Evolutionary conservation across 768 basidiomycete species (phyloP), one percentile per base, ranked within the genome.

Genomic region (Pleurotus ostreatus): DNA sequence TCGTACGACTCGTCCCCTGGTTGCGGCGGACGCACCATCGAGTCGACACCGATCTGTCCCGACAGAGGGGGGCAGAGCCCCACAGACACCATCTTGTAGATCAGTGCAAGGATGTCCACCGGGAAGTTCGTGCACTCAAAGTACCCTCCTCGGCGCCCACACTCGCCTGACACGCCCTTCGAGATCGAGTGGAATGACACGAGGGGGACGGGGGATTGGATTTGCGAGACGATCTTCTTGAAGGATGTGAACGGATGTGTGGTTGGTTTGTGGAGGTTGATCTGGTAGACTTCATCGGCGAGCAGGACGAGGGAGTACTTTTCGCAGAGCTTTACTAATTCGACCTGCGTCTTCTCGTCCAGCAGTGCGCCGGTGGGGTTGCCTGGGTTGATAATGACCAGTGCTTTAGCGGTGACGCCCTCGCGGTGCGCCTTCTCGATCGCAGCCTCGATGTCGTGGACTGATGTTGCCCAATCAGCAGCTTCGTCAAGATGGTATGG

Each of bases 331-430:
- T 83, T 72, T 13, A 97, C 84, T 56, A 99, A 80, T 46, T 80
- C 74, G 55, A 78, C 74, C 78, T 94, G 90, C 20, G 89, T 90
- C 23, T 70, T 60, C 56, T 82, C 77, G 61, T 85, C 81, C 8
- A 99, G 81, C 51, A 96, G 79, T 4, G 88, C 83, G 40, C 96
- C 97, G 0, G 97, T 98, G 18, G 97, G 96, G 74, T 98, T 99
- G 18, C 96, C 96, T 0, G 96, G 96, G 76, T 99, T 99, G 79
- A 99, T 98, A 65, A 99, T 83, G 60, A 98, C 96, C 56, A 99
- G 82, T 4, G 89, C 94, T 63, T 89, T 93, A 48, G 92, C 79
- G 4, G 72, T 70, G 26, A 81, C 75, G 60, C 86, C 86, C 13
- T 85, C 79, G 57, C 74, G 71, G 25, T 78, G 72, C 1, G 89